These are phyloP conservation scores for Zasmidium citrigriseum DNA, from an alignment of 2,329 filamentous ascomycete genomes.

Conservation along the genomic window DNA sequence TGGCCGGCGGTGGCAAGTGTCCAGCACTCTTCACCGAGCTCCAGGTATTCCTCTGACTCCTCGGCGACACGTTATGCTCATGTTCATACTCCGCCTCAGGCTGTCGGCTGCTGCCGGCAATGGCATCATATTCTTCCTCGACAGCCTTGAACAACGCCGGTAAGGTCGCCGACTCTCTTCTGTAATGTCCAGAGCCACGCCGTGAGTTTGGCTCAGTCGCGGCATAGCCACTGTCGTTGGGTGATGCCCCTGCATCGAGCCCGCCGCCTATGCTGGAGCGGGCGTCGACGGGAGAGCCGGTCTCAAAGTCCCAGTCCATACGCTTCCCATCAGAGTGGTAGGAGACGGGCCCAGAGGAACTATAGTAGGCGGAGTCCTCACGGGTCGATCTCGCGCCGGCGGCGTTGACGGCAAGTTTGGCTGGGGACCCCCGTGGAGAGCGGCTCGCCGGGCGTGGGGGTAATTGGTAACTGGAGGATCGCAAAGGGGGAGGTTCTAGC, in stretches of 20 bases:
- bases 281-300: constrained; percentile 20
- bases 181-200: constrained; percentile 6
- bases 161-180: constrained; percentile 30
- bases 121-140: constrained; percentile 17
- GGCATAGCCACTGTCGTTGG: constrained; percentile 22
- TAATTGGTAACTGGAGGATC: constrained; percentile 9
- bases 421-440: background rate
- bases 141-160: constrained; percentile 22
- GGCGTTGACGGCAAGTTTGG: constrained; percentile 7
- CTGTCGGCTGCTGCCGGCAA: constrained; percentile 11
- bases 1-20: constrained; percentile 22
- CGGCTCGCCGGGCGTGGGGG: constrained; percentile 15
- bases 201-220: constrained; percentile 8
- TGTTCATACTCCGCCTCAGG: background rate
- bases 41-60: constrained; percentile 9
- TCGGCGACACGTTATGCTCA: constrained; percentile 1
- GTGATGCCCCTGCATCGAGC: constrained; percentile 9
- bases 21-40: constrained; percentile 7
- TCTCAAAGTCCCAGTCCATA: constrained; percentile 28
- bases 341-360: background rate
- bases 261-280: constrained; percentile 19
- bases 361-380: constrained; percentile 27
- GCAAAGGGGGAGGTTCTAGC: constrained; percentile 10
- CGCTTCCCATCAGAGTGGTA: constrained; percentile 6
- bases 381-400: constrained; percentile 8